Percentiles rank a stretch among this genome's conserved stretches.
Evolutionary conservation across 164 flowering plant genomes (phyloP).

Genomic region (grape (Vitis vinifera)): ASM3070453v1 NC_081806.1:5053501-5054000

Average conservation of each 20-base stretch:
- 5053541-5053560: conserved; percentile 60
- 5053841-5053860: neutral
- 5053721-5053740: conserved; percentile 23
- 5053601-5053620: conserved; percentile 50
- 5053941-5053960: too few species aligned
- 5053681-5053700: conserved; percentile 28
- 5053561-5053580: conserved; percentile 56
- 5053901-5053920: too few species aligned
- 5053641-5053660: conserved; percentile 41
- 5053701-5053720: conserved; percentile 46
- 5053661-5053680: conserved; percentile 25
- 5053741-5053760: conserved; percentile 8
- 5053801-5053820: neutral
- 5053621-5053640: conserved; percentile 46
- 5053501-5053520: conserved; percentile 20
- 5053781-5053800: neutral
- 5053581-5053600: conserved; percentile 63
- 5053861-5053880: too few species aligned
- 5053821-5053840: neutral
- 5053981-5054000: too few species aligned
- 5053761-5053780: conserved; percentile 3
- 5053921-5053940: too few species aligned
- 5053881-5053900: too few species aligned
- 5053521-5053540: conserved; percentile 66
- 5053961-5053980: too few species aligned